Base-by-base conservation (phyloP, 495 filamentous ascomycete genomes). In the Hyaloscypha variabilis region DNA sequence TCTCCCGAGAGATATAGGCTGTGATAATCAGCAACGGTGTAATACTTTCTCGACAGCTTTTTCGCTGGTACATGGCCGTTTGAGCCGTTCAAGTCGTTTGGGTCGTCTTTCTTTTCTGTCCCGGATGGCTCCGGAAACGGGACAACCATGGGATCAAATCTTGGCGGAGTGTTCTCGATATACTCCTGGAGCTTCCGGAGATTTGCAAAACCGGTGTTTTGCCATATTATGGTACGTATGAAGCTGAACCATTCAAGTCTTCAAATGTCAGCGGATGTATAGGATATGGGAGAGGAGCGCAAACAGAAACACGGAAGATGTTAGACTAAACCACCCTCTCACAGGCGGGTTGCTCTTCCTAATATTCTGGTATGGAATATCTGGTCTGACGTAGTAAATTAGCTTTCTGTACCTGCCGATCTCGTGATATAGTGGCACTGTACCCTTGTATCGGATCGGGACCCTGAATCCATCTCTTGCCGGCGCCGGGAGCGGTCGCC, bases 21-120 rank as follows among this genome's bases (percentile, higher is more conserved):
- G 68, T 91, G 87, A 69, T 92, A 97, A 72, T 96, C 91, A 21
- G 85, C 82, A 3, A 86, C 85, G 14, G 90, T 91, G 73, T 88
- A 84, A 72, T 91, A 91, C 19, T 80, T 78, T 14, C 75, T 76
- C 3, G 21, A 59, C 14, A 28, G 25, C 0, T 39, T 39, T n/a
- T 34, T 57, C 11, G 54, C 25, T 6, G 34, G 14, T 23, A 11
- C 30, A 25, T 39, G 19, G 19, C 21, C n/a, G 11, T 29, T 29
- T 0, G 23, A 25, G 3, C 51, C 51, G 28, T 29, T 29, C 0
- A 8, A 25, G 3, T 23, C 51, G 28, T 58, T 58, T 34, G 29
- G 17, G 23, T 26, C 17, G 11, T 46, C 19, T 39, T 46, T 25
- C 56, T 71, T 54, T 51, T 72, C 67, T 4, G 10, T 52, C 29